Percentiles rank a stretch among this genome's conserved stretches.
Evolutionary conservation across 2,329 filamentous ascomycete genomes (phyloP).

Genomic region (Talaromyces sp.): DNA sequence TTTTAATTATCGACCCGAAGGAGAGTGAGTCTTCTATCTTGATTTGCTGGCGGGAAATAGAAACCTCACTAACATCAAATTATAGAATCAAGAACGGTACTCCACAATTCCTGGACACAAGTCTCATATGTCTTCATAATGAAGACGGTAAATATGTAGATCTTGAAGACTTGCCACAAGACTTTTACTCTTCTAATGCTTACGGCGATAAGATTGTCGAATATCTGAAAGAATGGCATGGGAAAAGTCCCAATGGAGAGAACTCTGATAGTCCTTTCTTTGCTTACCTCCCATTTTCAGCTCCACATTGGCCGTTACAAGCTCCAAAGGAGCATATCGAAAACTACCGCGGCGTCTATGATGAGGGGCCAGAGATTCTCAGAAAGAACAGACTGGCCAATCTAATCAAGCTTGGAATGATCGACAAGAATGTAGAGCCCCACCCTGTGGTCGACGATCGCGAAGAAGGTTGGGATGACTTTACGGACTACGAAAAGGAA

Average conservation of each 20-base stretch:
- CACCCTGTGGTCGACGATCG: conserved; percentile 43
- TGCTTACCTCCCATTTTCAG: conserved; percentile 53
- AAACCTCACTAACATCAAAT: too few relatives aligned
- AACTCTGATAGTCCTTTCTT: conserved; percentile 51
- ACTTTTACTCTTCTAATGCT: conserved; percentile 58
- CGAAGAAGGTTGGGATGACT: conserved; percentile 49
- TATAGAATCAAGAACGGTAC: too few relatives aligned
- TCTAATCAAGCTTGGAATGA: conserved; percentile 50
- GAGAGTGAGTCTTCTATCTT: too few relatives aligned
- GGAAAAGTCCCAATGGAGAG: conserved; percentile 22
- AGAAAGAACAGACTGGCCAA: conserved; percentile 48
- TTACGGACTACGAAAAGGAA: conserved; percentile 41
- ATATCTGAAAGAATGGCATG: conserved; percentile 55
- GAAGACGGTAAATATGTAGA: conserved; percentile 49
- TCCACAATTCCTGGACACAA: conserved; percentile 44
- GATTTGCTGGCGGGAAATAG: too few relatives aligned
- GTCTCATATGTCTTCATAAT: conserved; percentile 49
- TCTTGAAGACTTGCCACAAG: conserved; percentile 53
- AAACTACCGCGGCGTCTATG: conserved; percentile 54
- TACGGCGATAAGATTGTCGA: conserved; percentile 57
- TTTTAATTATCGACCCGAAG: conserved; percentile 57
- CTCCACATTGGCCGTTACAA: conserved; percentile 58
- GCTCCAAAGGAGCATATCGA: conserved; percentile 50
- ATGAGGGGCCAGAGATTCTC: conserved; percentile 54
- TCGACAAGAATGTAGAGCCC: conserved; percentile 44